Conservation (phyloP, 1,284 basidiomycete genomes). For the Fomitopsis pinicola region DNA sequence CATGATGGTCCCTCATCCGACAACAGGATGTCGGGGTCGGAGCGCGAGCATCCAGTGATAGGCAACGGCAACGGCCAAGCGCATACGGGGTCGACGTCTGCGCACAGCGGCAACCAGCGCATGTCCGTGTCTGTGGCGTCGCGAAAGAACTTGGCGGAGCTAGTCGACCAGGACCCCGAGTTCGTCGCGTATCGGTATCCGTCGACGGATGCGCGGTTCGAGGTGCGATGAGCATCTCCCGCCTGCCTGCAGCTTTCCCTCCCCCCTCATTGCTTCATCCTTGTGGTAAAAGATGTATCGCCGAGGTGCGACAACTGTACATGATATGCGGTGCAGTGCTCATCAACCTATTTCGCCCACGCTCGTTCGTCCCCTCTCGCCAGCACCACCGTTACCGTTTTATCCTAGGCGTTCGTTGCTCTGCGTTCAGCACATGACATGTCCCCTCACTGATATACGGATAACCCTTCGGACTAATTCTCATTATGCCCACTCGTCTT, state of each 20-base stretch:
- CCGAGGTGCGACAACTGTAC: not conserved
- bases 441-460: conserved; percentile 1
- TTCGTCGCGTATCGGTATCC: conserved; percentile 84
- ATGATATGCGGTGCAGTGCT: not conserved
- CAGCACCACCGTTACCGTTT: not conserved
- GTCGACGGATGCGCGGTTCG: conserved; percentile 52
- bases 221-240: conserved; percentile 41
- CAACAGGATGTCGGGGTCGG: conserved; percentile 28
- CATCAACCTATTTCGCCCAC: conserved; percentile 6
- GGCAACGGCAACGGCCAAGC: conserved; percentile 27
- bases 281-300: not conserved
- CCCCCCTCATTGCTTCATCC: not conserved
- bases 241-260: not conserved
- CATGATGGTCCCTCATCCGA: conserved; percentile 21
- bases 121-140: conserved; percentile 64
- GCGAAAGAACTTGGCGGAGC: conserved; percentile 65
- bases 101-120: conserved; percentile 35
- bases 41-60: conserved; percentile 34
- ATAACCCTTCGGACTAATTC: conserved; percentile 5
- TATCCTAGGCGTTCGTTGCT: conserved; percentile 4
- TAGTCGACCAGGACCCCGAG: conserved; percentile 75
- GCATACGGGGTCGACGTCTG: conserved; percentile 23
- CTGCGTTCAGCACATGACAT: not conserved
- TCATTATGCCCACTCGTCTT: conserved; percentile 2
- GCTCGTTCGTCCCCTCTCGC: conserved; percentile 3